Base-by-base conservation (phyloP, 768 basidiomycete species). In the Boletus vinaceobasis region DNA sequence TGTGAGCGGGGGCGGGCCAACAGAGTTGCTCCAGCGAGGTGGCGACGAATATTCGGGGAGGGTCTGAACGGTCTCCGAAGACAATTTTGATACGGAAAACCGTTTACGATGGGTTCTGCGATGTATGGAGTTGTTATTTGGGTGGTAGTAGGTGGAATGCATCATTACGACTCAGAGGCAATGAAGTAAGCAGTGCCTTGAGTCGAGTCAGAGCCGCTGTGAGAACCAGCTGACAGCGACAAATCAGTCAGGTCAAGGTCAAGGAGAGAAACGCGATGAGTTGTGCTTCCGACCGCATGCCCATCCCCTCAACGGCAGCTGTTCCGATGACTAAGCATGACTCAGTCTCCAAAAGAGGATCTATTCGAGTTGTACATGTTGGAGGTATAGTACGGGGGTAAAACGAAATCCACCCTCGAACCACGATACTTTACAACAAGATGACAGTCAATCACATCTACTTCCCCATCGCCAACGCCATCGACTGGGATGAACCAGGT, bases 1-100 rank as follows among this genome's bases (percentile, higher is more conserved):
- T 32, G 65, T 60, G 56, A 59, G 70, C 39, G 29, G 69, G 63
- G 38, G 46, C 27, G 51, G 50, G 49, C 19, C 53, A 48, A 52
- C 47, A 29, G 53, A 50, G 45, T 23, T 60, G 46, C 53, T 60
- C 65, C 60, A 64, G 33, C 52, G 27, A 59, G 44, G 72, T 3
- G 75, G 72, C 7, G 76, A 79, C 17, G 76, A 78, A 70, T 89
- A 89, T 55, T 82, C 80, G 7, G 88, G 88, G 14, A 88, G 77
- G 8, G 83, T 80, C 19, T 79, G 73, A 0, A 85, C 79, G 0
- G 86, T 83, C 68, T 88, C 87, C 15, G 85, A 80, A 32, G 87
- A 88, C 42, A 85, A 74, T 23, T 80, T 77, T 29, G 82, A 73
- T 11, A 75, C 68, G 9, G 88, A 85, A 44, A 75, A 60, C 32